Conservation (phyloP, 83 land plant genomes). For the Larix sibirica region DNA sequence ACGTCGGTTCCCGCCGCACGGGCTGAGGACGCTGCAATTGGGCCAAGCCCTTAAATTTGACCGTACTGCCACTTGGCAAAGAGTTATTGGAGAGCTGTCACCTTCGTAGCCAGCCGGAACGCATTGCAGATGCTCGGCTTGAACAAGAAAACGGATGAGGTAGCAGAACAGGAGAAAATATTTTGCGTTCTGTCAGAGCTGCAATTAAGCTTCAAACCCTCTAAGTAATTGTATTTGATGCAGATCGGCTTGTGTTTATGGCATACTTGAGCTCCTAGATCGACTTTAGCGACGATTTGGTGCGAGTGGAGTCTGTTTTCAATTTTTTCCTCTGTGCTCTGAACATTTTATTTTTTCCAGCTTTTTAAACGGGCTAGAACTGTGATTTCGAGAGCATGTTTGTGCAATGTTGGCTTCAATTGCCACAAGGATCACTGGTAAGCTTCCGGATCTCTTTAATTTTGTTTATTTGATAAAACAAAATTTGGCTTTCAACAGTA, state of each 20-base stretch:
- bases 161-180: background rate
- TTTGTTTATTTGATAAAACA: too few species aligned
- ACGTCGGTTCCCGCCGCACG: slow-evolving; percentile 10
- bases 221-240: background rate
- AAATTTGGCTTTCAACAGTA: background rate
- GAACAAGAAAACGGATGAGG: too few species aligned
- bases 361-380: too few species aligned
- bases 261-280: background rate
- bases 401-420: background rate
- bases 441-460: background rate
- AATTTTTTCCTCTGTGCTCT: too few species aligned
- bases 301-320: too few species aligned
- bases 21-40: slow-evolving; percentile 6
- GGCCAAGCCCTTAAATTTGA: background rate
- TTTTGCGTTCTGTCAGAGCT: background rate
- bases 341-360: background rate
- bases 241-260: background rate
- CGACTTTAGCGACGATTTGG: background rate
- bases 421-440: background rate
- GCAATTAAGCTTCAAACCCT: slow-evolving; percentile 4
- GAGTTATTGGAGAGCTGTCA: background rate
- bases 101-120: background rate
- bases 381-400: background rate
- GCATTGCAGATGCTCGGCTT: background rate
- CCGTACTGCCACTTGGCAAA: background rate